Percentiles rank a stretch among this genome's conserved stretches.
Evolutionary conservation across 192 early-diverging fungal genomes (phyloP).

Genomic region (Podila clonocystis): DNA sequence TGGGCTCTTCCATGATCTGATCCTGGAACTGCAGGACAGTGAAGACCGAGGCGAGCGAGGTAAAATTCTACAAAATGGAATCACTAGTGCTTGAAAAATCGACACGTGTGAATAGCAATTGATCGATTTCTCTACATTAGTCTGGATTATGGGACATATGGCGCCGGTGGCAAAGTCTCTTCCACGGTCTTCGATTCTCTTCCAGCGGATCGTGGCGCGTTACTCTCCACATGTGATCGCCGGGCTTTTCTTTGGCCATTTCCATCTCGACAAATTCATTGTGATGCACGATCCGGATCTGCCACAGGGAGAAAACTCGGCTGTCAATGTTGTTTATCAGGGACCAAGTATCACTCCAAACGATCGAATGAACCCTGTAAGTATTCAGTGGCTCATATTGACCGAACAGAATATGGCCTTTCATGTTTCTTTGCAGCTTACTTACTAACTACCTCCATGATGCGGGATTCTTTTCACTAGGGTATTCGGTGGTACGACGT

Average conservation of each 20-base stretch:
- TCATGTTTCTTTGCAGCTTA: neutral
- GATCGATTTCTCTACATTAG: slow-evolving; percentile 6
- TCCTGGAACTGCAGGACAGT: slow-evolving; percentile 58
- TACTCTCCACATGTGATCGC: slow-evolving; percentile 65
- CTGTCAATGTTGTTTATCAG: slow-evolving; percentile 57
- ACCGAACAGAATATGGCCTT: neutral
- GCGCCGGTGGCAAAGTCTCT: slow-evolving; percentile 55
- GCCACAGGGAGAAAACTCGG: slow-evolving; percentile 27
- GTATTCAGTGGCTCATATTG: neutral
- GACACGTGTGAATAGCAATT: too few species aligned
- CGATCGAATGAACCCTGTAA: slow-evolving; percentile 58
- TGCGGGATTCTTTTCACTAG: neutral
- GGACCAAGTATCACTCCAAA: slow-evolving; percentile 62
- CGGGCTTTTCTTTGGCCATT: slow-evolving; percentile 64
- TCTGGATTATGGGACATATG: slow-evolving; percentile 68
- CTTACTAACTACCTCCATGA: neutral
- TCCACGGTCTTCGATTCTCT: slow-evolving; percentile 58
- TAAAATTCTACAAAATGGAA: neutral
- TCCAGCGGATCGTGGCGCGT: slow-evolving; percentile 60
- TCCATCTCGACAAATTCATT: slow-evolving; percentile 61
- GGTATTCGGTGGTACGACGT: slow-evolving; percentile 58
- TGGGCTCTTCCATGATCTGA: slow-evolving; percentile 57
- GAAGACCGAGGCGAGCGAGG: slow-evolving; percentile 56
- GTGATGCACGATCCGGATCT: slow-evolving; percentile 56
- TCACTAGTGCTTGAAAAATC: neutral